Conservation (phyloP, 2,329 filamentous ascomycete species). For the Cladophialophora yegresii region DNA sequence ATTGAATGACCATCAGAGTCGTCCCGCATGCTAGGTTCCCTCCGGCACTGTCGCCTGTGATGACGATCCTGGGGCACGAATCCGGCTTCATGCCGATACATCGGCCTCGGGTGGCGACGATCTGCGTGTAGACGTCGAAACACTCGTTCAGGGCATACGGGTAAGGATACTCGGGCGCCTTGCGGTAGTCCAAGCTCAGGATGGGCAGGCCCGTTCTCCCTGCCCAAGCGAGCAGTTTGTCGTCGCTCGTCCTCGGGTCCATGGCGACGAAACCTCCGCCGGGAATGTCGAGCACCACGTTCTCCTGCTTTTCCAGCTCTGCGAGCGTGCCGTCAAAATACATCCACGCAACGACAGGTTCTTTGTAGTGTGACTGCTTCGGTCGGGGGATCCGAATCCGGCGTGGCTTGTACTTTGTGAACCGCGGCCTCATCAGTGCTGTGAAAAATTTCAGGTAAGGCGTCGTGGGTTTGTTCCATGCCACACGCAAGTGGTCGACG, state of each 20-base stretch:
- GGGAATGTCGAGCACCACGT: conserved; percentile 83
- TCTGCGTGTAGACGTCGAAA: conserved; percentile 78
- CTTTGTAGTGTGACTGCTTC: conserved; percentile 74
- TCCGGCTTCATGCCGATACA: conserved; percentile 74
- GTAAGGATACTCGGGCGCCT: conserved; percentile 81
- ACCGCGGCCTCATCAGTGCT: conserved; percentile 70
- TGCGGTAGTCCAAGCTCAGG: conserved; percentile 86
- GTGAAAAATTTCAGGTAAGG: conserved; percentile 78
- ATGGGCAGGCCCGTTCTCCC: conserved; percentile 85
- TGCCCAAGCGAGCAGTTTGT: conserved; percentile 91
- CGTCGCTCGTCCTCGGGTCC: conserved; percentile 90
- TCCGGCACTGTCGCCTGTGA: conserved; percentile 79
- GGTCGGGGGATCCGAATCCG: conserved; percentile 83
- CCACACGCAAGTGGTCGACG: conserved; percentile 84
- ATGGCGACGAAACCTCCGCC: conserved; percentile 96
- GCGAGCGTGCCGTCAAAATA: conserved; percentile 89
- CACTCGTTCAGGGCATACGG: conserved; percentile 85
- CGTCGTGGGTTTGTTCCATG: conserved; percentile 92
- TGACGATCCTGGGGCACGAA: conserved; percentile 65
- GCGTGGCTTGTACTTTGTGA: conserved; percentile 78
- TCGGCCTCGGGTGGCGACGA: conserved; percentile 70
- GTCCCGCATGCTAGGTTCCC: conserved; percentile 79
- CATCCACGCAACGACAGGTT: conserved; percentile 82
- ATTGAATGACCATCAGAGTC: conserved; percentile 86
- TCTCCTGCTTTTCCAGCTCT: conserved; percentile 72